Evolutionary conservation across 2,329 filamentous ascomycete species (phyloP), one percentile per base, ranked within the genome.

Genomic region (Didymella sp.): DNA sequence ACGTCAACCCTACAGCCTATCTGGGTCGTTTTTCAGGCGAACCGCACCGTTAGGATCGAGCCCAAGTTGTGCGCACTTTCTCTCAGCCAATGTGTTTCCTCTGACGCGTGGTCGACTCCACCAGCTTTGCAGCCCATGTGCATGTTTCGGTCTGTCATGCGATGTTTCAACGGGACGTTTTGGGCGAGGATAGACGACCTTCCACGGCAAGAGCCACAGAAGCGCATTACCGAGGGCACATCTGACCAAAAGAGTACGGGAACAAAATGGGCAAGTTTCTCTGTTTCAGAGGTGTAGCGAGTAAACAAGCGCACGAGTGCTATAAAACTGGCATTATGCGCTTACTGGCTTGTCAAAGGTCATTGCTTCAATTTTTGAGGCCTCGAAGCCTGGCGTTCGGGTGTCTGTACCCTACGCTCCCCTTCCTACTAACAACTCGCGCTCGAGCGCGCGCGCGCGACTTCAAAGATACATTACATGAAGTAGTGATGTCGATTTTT

Each of bases 401-500:
- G 48, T 43, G 24, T 51, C 33, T 51, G 47, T 37, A 47, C 37
- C 38, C 24, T 44, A 40, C 25, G 22, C 31, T 21, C 25, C n/a
- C 43, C 43, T 33, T 44, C 19, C 8, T 57, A 57, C 52, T 45
- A 49, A 52, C 54, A 57, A 44, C 13, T 51, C 49, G 38, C 31
- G 33, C 44, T 44, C 21, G 48, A 57, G 48, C 54, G 22, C 8
- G 30, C 21, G 48, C 52, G 48, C 54, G 22, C 8, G 30, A 43
- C 37, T 31, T 27, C 43, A 60, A 60, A 58, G 59, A 47, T 60
- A 62, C 61, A 60, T 48, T 61, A 64, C 61, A 62, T 51, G 59
- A 60, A 58, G 47, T 46, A 50, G 37, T 22, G 27, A 53, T 50
- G 24, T 24, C 38, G 24, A 24, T 28, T 44, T 33, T 43, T 44